Percentiles rank a stretch among this genome's conserved stretches.
phyloP scores from a whole-genome alignment of 2,329 filamentous ascomycete genomes.

The Aspergillus costaricaensis region DNA sequence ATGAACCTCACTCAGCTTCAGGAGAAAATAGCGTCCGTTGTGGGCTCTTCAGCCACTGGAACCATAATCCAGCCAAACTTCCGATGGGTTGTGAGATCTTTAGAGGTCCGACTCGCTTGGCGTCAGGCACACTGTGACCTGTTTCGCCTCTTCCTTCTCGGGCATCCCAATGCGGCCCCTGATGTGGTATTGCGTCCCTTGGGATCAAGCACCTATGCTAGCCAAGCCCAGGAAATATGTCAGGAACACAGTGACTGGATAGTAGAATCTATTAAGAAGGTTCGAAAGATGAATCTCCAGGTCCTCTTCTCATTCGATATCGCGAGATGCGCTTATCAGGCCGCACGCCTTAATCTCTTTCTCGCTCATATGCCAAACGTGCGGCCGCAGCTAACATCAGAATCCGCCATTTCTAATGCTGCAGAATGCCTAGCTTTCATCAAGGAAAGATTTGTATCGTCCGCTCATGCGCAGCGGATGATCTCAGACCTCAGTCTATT shows the following conservation, averaged over 20 bases:
- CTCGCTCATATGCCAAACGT: background rate
- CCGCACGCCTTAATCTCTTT: background rate
- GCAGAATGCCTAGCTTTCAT: background rate
- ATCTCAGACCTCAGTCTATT: background rate
- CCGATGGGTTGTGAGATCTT: background rate
- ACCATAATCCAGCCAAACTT: background rate
- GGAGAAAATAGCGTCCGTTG: background rate
- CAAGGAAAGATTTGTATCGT: background rate
- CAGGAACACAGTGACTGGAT: constrained; percentile 4
- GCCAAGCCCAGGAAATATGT: background rate
- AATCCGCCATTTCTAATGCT: background rate
- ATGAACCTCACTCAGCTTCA: background rate
- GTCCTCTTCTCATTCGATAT: background rate
- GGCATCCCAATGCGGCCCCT: background rate
- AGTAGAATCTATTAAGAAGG: background rate
- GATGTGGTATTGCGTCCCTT: background rate
- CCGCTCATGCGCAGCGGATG: background rate
- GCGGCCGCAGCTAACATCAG: background rate
- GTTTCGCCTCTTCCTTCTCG: background rate
- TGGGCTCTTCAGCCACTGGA: background rate
- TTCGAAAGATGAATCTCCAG: background rate
- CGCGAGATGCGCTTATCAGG: constrained; percentile 2
- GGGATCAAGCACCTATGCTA: background rate
- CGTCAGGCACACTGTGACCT: background rate
- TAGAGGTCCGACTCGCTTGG: background rate